Evolutionary conservation across 1,284 basidiomycete genomes (phyloP).

Genomic region (Cystobasidium pallidum): DNA sequence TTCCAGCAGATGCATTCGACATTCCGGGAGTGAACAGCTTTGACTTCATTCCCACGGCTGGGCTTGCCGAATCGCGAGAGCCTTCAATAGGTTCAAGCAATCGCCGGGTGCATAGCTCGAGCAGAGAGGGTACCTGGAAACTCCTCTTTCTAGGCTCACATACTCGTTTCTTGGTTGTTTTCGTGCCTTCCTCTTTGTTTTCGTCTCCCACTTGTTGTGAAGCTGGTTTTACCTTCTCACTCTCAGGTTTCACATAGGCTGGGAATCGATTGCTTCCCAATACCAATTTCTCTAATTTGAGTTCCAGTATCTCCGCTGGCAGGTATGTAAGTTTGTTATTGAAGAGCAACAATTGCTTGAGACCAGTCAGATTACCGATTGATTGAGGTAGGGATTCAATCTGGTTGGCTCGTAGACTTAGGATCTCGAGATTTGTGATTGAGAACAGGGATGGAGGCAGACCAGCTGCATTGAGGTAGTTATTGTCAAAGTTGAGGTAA

Average conservation of each 20-base stretch:
- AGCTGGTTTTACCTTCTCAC: not conserved
- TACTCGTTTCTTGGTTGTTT: not conserved
- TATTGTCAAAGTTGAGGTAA: slow-evolving; percentile 46
- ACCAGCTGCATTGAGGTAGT: slow-evolving; percentile 45
- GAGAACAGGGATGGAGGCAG: slow-evolving; percentile 49
- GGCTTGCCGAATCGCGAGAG: slow-evolving; percentile 40
- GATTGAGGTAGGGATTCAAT: slow-evolving; percentile 48
- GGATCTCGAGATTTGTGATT: slow-evolving; percentile 45
- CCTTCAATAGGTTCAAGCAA: slow-evolving; percentile 20
- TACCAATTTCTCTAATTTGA: slow-evolving; percentile 41
- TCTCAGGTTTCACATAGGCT: slow-evolving; percentile 36
- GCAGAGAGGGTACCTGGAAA: slow-evolving; percentile 25
- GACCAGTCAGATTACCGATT: slow-evolving; percentile 45
- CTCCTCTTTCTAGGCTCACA: slow-evolving; percentile 25
- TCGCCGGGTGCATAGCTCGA: slow-evolving; percentile 18
- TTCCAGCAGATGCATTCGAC: slow-evolving; percentile 14
- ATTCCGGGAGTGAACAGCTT: slow-evolving; percentile 46
- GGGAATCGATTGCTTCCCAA: slow-evolving; percentile 27
- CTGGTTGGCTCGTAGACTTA: slow-evolving; percentile 47
- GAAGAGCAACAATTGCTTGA: slow-evolving; percentile 47
- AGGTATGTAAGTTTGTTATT: slow-evolving; percentile 47
- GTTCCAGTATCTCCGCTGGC: slow-evolving; percentile 50
- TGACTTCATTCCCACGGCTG: slow-evolving; percentile 9
- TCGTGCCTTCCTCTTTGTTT: not conserved
- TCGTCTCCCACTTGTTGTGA: not conserved